phyloP scores from a whole-genome alignment of 2,329 filamentous ascomycete genomes.

The Penicillium sp. region DNA sequence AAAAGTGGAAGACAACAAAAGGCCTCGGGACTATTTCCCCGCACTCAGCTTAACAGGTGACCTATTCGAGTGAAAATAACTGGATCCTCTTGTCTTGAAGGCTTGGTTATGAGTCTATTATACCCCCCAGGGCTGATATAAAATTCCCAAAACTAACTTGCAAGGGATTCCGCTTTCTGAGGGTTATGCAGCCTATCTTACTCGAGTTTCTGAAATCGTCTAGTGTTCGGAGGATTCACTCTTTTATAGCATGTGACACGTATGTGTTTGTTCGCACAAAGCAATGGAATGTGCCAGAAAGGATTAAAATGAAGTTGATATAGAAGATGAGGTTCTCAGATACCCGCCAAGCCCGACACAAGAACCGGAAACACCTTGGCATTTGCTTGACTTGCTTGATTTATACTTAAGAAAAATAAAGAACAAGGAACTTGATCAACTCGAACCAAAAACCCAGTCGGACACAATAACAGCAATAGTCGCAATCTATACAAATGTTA shows the following conservation, averaged over 20 bases:
- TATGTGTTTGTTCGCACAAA: neutral
- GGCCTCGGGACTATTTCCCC: neutral
- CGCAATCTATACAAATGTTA: conserved; percentile 12
- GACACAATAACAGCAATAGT: conserved; percentile 24
- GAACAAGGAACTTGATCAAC: neutral
- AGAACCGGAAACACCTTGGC: neutral
- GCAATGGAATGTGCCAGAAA: neutral
- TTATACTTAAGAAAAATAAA: neutral
- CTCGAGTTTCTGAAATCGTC: neutral
- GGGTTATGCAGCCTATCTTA: neutral
- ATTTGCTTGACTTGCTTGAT: conserved; percentile 5
- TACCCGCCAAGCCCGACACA: conserved; percentile 1
- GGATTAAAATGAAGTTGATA: neutral
- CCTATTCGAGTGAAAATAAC: neutral
- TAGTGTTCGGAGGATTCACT: neutral
- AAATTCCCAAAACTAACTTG: neutral
- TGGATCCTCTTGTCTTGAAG: neutral
- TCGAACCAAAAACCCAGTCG: conserved; percentile 22
- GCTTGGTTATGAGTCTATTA: neutral
- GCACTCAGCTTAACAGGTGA: neutral
- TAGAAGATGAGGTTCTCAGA: neutral
- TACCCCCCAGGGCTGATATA: neutral
- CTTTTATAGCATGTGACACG: neutral
- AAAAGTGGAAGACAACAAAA: neutral
- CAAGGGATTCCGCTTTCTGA: neutral